Base-by-base conservation (phyloP, 2,329 filamentous ascomycete genomes). In the Hypocrella siamensis region DNA sequence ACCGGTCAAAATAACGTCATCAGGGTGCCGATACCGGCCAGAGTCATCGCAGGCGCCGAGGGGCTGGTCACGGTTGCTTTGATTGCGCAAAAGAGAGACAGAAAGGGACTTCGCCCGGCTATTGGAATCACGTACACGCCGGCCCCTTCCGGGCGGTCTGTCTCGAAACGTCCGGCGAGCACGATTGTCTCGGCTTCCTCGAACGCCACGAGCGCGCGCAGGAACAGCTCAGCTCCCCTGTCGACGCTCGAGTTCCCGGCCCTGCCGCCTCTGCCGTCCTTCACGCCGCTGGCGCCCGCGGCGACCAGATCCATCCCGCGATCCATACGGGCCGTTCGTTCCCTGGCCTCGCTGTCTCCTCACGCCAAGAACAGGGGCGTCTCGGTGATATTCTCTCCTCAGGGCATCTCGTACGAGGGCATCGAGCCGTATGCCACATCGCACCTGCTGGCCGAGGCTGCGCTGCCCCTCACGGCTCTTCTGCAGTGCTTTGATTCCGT, bases 31-130 rank as follows among this genome's bases (percentile, higher is more conserved):
- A 57, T 83, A 4, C 67, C 70, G 3, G 51, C 73, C 0, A 49
- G 65, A 17, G 54, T 61, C 3, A 51, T 62, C 1, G 60, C 61
- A 17, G 73, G 70, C 5, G 53, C 60, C 11, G 56, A 63, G 7
- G 79, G 79, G 14, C 75, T 83, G 53, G 63, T 82, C n/a, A 81
- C 76, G 0, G 60, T 84, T n/a, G 61, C 75, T 2, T 74, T 73
- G 47, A 65, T 83, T 19, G 58, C 67, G 0, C 69, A 75, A 32
- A 72, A 67, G 44, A 52, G 60, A 30, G 74, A 80, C 42, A 43
- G 75, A 4, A 69, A 67, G 6, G 66, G 68, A 3, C 45, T 79
- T 0, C 75, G 80, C 45, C 70, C 70, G 35, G 77, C 75, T 9
- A 65, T 83, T 39, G 77, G 72, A 11, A 78, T 84, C 41, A 84